These are phyloP conservation scores for Fusarium cyanostomum DNA, from an alignment of 2,329 filamentous ascomycete genomes.

Conservation along the genomic window DNA sequence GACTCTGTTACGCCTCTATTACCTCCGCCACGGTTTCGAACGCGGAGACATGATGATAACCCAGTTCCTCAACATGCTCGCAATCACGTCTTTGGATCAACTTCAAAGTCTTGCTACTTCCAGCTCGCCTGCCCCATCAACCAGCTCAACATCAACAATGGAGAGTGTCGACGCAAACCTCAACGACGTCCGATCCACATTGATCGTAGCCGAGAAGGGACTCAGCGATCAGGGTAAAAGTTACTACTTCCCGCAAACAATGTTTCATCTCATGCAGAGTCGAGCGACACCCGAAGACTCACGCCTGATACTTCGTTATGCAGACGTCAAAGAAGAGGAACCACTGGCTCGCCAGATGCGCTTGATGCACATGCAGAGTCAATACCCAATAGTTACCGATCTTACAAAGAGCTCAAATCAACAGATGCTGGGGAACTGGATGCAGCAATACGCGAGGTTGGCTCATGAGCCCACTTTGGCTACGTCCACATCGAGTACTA, in stretches of 20 bases:
- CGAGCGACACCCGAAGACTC: neutral
- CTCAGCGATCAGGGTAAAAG: conserved; percentile 6
- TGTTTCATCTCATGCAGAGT: neutral
- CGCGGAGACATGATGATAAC: conserved; percentile 15
- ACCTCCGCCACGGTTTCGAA: conserved; percentile 18
- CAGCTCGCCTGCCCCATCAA: neutral
- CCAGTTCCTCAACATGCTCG: conserved; percentile 7
- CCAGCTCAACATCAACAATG: no score
- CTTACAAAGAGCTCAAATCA: no score
- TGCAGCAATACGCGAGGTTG: no score
- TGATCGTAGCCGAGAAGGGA: conserved; percentile 6
- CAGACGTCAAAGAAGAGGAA: neutral
- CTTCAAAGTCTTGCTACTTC: neutral
- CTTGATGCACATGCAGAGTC: conserved; percentile 6
- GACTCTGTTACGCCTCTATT: conserved; percentile 17
- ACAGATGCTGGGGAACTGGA: no score
- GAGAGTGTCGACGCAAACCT: neutral
- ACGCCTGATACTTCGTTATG: conserved; percentile 2
- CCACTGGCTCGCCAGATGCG: neutral
- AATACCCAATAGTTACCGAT: neutral
- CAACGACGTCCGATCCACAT: neutral
- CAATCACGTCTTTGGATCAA: neutral
- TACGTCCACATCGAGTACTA: no score
- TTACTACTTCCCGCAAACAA: neutral
- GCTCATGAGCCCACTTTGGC: no score